Evolutionary conservation across 805 yeast species (phyloP), one percentile per base, ranked within the genome.

Genomic region (Suhomyces sp.): DNA sequence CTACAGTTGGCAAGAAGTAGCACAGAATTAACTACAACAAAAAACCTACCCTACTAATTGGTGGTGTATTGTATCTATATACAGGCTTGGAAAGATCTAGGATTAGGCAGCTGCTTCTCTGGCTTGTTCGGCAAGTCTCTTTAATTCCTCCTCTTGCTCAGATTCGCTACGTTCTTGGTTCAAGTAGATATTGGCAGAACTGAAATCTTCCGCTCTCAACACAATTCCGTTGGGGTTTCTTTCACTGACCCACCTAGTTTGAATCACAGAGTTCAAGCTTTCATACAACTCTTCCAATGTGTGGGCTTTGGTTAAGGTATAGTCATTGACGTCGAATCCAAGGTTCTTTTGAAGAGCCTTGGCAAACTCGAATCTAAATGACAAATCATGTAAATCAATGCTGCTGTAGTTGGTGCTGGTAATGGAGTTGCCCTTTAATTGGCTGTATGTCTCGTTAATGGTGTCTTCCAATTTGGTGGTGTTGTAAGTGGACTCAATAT

Each of bases 181-280:
- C 55, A 84, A 72, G 56, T 77, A 76, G 33, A 85, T 71, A 58
- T 87, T 88, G 13, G 46, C 47, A 40, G 87, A 83, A 29, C 69
- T 73, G 62, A 83, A 87, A 45, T 81, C 85, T 27, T 73, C 75
- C 6, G 73, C 66, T 53, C 82, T 73, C 59, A 89, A 74, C 55
- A 84, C 83, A 52, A 89, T 81, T 27, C 90, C 93, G 61, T 87
- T 81, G n/a, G 94, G 91, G 61, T 84, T 81, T 64, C 84, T 79
- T 63, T 87, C 91, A 60, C 80, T 81, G 57, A 72, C 78, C 63
- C 72, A 71, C 60, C 77, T 73, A 17, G 62, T 59, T 22, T 77
- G 76, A 24, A 78, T 71, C n/a, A 77, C 64, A 51, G 69, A 56
- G 8, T 59, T 50, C 47, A 82, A 68, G 50, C 76, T 77, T 0